These are phyloP conservation scores for Xylaria sp. DNA, from an alignment of 2,329 filamentous ascomycete species.

Conservation along the genomic window DNA sequence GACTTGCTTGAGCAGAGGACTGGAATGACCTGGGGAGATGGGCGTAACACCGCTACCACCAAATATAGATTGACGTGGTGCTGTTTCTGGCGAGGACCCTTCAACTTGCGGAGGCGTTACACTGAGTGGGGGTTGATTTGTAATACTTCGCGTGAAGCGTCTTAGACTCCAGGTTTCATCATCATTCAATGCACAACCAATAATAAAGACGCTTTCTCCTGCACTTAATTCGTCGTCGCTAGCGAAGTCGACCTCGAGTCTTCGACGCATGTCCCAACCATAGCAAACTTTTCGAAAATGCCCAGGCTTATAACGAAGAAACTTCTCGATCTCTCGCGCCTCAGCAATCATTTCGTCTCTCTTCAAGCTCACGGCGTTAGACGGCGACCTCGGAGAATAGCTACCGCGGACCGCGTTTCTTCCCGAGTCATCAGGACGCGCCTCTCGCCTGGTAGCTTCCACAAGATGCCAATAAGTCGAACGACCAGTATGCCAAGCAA, in stretches of 20 bases:
- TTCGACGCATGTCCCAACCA: slow-evolving; percentile 92
- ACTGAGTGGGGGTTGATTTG: slow-evolving; percentile 30
- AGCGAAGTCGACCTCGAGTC: slow-evolving; percentile 88
- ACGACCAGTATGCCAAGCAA: slow-evolving; percentile 84
- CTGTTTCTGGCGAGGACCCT: slow-evolving; percentile 28
- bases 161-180: slow-evolving; percentile 58
- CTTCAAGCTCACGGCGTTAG: slow-evolving; percentile 76
- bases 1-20: slow-evolving; percentile 39
- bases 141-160: slow-evolving; percentile 57
- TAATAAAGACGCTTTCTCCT: slow-evolving; percentile 80
- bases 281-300: slow-evolving; percentile 82
- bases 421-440: slow-evolving; percentile 78
- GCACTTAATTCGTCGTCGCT: slow-evolving; percentile 79
- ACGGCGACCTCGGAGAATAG: slow-evolving; percentile 84
- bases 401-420: slow-evolving; percentile 75
- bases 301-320: slow-evolving; percentile 75
- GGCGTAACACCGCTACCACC: slow-evolving; percentile 42
- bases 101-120: slow-evolving; percentile 14
- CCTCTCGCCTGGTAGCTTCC: slow-evolving; percentile 78
- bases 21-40: slow-evolving; percentile 39
- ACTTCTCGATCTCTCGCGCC: slow-evolving; percentile 83
- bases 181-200: slow-evolving; percentile 77
- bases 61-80: slow-evolving; percentile 48
- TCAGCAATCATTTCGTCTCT: slow-evolving; percentile 78
- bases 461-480: slow-evolving; percentile 83